A percentile compares a stretch with the other conserved stretches of the same genome.
phyloP scores from a whole-genome alignment of 2,329 filamentous ascomycete genomes.

The Septoria linicola region DNA sequence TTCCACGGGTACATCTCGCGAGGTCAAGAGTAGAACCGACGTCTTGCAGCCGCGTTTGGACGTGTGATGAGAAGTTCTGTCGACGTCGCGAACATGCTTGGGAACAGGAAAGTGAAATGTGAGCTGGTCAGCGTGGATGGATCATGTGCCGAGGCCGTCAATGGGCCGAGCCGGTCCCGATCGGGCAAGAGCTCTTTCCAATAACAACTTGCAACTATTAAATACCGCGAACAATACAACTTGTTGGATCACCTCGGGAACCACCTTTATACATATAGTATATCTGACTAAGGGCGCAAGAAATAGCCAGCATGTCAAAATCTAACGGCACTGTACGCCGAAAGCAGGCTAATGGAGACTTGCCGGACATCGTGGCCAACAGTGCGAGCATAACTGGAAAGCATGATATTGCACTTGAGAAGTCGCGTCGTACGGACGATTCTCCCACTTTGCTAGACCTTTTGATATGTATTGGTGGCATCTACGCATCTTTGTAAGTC shows the following conservation, averaged over 20 bases:
- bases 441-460: conserved; percentile 58
- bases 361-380: conserved; percentile 20
- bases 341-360: conserved; percentile 29
- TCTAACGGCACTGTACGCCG: conserved; percentile 32
- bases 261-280: too few species aligned
- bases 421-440: conserved; percentile 22
- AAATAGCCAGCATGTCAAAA: conserved; percentile 15
- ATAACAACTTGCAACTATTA: conserved; percentile 6
- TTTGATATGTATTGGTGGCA: conserved; percentile 84
- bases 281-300: too few species aligned
- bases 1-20: too few species aligned
- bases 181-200: background rate
- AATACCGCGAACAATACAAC: too few species aligned
- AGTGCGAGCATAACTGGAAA: conserved; percentile 29
- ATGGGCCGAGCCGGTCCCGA: conserved; percentile 5
- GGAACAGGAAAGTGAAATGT: too few species aligned
- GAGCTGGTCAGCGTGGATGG: background rate
- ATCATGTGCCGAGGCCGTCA: too few species aligned
- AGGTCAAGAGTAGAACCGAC: too few species aligned
- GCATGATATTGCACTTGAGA: conserved; percentile 28
- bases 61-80: too few species aligned
- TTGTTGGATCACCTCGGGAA: too few species aligned
- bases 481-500: conserved; percentile 89
- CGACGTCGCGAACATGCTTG: too few species aligned
- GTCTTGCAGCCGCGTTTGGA: too few species aligned